Conservation (phyloP, 371 early-diverging fungal genomes). For the Apophysomyces sp. region DNA sequence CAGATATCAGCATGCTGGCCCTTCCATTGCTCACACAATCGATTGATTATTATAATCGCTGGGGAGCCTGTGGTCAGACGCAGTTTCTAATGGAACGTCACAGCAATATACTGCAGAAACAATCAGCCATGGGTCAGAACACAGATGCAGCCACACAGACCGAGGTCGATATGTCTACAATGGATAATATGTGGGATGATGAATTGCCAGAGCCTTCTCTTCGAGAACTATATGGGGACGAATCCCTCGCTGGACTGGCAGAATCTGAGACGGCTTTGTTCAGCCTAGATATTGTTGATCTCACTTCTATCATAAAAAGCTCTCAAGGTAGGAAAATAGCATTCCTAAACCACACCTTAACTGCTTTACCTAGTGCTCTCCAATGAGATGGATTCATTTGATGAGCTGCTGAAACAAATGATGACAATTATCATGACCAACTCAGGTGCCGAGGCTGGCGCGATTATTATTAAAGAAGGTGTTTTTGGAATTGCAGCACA, state of each 20-base stretch:
- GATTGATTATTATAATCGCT: conserved; percentile 29
- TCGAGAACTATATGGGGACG: conserved; percentile 22
- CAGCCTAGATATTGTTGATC: conserved; percentile 46
- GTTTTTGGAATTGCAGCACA: conserved; percentile 42
- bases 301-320: conserved; percentile 47
- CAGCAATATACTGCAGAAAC: background rate
- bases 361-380: conserved; percentile 32
- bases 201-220: conserved; percentile 22
- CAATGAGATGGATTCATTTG: conserved; percentile 50
- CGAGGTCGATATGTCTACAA: conserved; percentile 13
- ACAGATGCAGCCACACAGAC: conserved; percentile 29
- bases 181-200: conserved; percentile 14
- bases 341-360: background rate
- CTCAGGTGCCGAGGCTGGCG: conserved; percentile 43
- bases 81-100: conserved; percentile 29
- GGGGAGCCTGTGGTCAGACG: conserved; percentile 42
- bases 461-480: conserved; percentile 47
- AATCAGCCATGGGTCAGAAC: background rate
- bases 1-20: conserved; percentile 26
- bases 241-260: conserved; percentile 6
- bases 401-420: conserved; percentile 43
- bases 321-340: conserved; percentile 32
- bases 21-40: conserved; percentile 26
- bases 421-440: conserved; percentile 47
- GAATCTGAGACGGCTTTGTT: conserved; percentile 31